Evolutionary conservation across 805 yeast species (phyloP).

Genomic region (Saccharomycopsis oosterbeekiorum): DNA sequence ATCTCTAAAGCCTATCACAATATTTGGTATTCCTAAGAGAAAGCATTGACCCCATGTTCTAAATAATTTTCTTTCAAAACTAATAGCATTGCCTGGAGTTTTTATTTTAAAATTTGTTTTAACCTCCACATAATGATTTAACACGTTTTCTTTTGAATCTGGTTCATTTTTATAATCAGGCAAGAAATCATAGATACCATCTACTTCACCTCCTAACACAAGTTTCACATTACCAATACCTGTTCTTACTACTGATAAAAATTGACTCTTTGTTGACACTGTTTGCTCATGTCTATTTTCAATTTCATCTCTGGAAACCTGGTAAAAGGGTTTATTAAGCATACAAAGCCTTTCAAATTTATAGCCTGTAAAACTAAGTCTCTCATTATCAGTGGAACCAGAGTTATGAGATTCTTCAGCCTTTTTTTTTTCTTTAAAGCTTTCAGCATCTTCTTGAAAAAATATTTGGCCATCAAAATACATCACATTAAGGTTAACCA

Average conservation of each 20-base stretch:
- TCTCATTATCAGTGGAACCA: conserved; percentile 24
- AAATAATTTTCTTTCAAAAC: conserved; percentile 68
- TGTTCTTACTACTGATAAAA: conserved; percentile 68
- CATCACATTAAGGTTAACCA: conserved; percentile 51
- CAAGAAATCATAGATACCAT: conserved; percentile 76
- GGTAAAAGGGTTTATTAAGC: conserved; percentile 64
- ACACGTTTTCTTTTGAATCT: conserved; percentile 30
- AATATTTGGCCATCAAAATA: conserved; percentile 70
- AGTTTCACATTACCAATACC: conserved; percentile 69
- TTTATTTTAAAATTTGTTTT: conserved; percentile 58
- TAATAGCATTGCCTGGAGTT: conserved; percentile 45
- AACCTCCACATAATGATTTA: conserved; percentile 74
- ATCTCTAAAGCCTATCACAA: conserved; percentile 83
- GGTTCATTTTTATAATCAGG: conserved; percentile 32
- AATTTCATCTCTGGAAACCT: conserved; percentile 52
- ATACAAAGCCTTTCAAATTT: conserved; percentile 80
- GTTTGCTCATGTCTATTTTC: conserved; percentile 52
- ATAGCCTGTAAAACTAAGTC: conserved; percentile 58
- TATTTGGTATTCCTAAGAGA: conserved; percentile 69
- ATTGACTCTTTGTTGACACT: conserved; percentile 70
- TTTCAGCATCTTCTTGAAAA: conserved; percentile 34
- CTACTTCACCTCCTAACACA: conserved; percentile 83
- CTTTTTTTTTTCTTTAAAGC: not conserved
- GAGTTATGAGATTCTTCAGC: not conserved
- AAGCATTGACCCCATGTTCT: conserved; percentile 92